A percentile compares a stretch with the other conserved stretches of the same genome.
These are phyloP conservation scores for Eremothecium cymbalariae DNA, from an alignment of 1,139 yeast species.

Conservation along the genomic window DNA sequence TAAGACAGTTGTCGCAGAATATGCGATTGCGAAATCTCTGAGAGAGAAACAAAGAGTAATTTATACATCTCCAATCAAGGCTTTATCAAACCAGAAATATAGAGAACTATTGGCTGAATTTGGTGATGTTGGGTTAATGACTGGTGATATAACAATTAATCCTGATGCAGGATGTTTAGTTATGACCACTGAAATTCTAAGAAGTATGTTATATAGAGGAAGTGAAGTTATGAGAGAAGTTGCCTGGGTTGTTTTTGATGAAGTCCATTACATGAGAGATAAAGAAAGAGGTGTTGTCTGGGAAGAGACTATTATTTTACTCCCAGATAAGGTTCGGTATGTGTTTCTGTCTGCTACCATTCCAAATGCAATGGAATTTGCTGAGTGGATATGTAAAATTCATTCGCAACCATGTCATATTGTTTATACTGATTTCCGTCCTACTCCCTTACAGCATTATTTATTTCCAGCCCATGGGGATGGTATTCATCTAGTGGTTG, in stretches of 20 bases:
- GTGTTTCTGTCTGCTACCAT: conserved; percentile 90
- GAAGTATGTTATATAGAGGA: conserved; percentile 94
- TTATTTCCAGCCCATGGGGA: conserved; percentile 96
- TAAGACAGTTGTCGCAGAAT: conserved; percentile 87
- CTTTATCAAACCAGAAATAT: conserved; percentile 86
- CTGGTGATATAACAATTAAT: conserved; percentile 97
- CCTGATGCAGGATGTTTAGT: conserved; percentile 95
- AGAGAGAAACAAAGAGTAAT: conserved; percentile 87
- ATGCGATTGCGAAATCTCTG: conserved; percentile 88
- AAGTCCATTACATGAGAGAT: conserved; percentile 95
- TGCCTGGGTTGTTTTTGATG: conserved; percentile 94
- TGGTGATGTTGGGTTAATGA: conserved; percentile 84
- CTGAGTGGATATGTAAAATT: conserved; percentile 93
- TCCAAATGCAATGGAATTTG: conserved; percentile 95
- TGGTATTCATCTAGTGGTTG: conserved; percentile 95
- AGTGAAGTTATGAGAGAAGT: conserved; percentile 95
- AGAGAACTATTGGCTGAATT: conserved; percentile 80
- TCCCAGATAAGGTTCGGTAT: conserved; percentile 91
- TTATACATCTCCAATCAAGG: conserved; percentile 90
- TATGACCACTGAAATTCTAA: conserved; percentile 94
- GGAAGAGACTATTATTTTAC: conserved; percentile 96
- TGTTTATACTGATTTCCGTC: conserved; percentile 96
- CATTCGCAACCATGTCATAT: conserved; percentile 97
- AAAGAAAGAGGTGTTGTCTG: conserved; percentile 97
- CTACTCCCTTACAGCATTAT: conserved; percentile 96